phyloP scores from a whole-genome alignment of 2,329 filamentous ascomycete genomes.

The Mycosphaerella sp. region DNA sequence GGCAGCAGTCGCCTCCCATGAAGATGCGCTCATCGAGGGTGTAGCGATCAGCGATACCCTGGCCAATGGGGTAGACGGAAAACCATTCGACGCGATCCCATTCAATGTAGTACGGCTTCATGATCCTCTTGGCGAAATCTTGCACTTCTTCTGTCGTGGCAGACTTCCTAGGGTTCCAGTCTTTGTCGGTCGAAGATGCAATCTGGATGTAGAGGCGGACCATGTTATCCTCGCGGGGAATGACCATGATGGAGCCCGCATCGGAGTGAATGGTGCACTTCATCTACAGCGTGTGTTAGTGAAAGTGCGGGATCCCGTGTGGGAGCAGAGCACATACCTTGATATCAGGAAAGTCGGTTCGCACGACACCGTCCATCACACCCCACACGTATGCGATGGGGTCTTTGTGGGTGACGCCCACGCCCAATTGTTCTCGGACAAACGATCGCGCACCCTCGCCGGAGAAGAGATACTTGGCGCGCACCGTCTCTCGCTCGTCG shows the following conservation, averaged over 20 bases:
- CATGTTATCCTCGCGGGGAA: slow-evolving; percentile 50
- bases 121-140: slow-evolving; percentile 50
- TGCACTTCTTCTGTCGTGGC: slow-evolving; percentile 56
- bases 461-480: slow-evolving; percentile 57
- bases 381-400: slow-evolving; percentile 60
- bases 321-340: slow-evolving; percentile 38
- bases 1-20: slow-evolving; percentile 60
- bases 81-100: slow-evolving; percentile 62
- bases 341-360: slow-evolving; percentile 58
- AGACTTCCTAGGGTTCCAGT: slow-evolving; percentile 56
- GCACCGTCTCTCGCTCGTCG: slow-evolving; percentile 57
- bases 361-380: slow-evolving; percentile 60
- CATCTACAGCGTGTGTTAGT: slow-evolving; percentile 40
- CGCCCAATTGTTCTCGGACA: slow-evolving; percentile 55
- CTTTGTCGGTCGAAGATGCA: slow-evolving; percentile 54
- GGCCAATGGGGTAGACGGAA: slow-evolving; percentile 60
- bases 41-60: slow-evolving; percentile 59
- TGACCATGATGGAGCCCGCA: slow-evolving; percentile 58
- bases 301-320: not conserved
- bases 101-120: slow-evolving; percentile 54
- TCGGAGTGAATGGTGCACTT: slow-evolving; percentile 63
- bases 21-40: slow-evolving; percentile 59
- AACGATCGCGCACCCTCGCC: slow-evolving; percentile 58
- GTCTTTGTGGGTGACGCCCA: slow-evolving; percentile 59
- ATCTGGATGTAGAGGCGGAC: slow-evolving; percentile 54